Evolutionary conservation across 306 rosid genomes (phyloP), one percentile per base, ranked within the genome.

Genomic region (Ceratonia siliqua): DNA sequence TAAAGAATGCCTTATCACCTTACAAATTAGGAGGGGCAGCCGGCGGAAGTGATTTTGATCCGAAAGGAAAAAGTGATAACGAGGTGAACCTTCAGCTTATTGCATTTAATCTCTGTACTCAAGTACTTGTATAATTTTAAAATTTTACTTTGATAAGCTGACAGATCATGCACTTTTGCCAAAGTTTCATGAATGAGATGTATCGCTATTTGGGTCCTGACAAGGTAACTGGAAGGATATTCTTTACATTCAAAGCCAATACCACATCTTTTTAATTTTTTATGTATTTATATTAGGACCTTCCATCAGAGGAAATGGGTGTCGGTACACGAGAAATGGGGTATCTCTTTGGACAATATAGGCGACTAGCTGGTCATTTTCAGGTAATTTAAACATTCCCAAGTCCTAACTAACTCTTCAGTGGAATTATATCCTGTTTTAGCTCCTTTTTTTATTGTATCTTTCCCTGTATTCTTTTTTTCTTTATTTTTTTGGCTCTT

Each of bases 301-400:
- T 91, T 78, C 98, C 96, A 58, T 94, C 96, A 21, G 98, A 94
- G 87, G 98, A 94, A 78, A 91, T 94, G 97, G 98, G 98, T 56
- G 97, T 91, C 75, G 98, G 98, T 74, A 89, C 98, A 75, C 94
- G 98, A 58, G 98, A 94, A 85, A 94, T 94, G 98, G 98, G 98
- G 61, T 94, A 89, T 82, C 97, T 94, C 49, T 94, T 94, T 63
- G 98, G 98, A 84, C 98, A 94, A 79, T 94, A 94, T 82, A 87
- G 97, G 80, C 98, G 96, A 43, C 85, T 94, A 62, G 96, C 91
- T 64, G 97, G 98, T 77, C 94, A 88, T 80, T 90, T 88, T 88
- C 97, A 94, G 98, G 98, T 94, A 76, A 56, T 65, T 68, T 33
- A 71, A 3, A 15, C 70, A 64, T 70, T 79, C 35, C 56, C 59